Conservation (phyloP, 2,329 filamentous ascomycete species). For the Myotisia sp. region DNA sequence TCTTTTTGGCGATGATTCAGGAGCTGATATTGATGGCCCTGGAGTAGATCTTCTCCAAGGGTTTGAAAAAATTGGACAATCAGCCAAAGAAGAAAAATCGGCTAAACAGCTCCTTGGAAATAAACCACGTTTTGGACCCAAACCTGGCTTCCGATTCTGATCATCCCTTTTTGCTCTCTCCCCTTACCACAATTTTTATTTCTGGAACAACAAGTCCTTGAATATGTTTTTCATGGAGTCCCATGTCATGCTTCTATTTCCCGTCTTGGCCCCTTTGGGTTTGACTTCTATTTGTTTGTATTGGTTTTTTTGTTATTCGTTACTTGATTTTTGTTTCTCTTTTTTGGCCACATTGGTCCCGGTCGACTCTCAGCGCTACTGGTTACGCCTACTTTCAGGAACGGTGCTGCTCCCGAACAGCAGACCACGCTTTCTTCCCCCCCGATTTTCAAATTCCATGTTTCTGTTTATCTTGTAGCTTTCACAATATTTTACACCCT, state of each 20-base stretch:
- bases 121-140: conserved; percentile 18
- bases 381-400: too few relatives aligned
- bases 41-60: conserved; percentile 35
- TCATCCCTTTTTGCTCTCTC: conserved; percentile 1
- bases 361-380: too few relatives aligned
- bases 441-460: too few relatives aligned
- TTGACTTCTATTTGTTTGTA: not conserved
- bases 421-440: too few relatives aligned
- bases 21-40: conserved; percentile 30
- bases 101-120: conserved; percentile 19
- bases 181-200: not conserved
- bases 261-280: conserved; percentile 3
- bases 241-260: not conserved
- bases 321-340: conserved; percentile 6
- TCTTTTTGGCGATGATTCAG: conserved; percentile 30
- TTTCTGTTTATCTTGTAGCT: too few relatives aligned
- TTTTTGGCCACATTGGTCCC: not conserved
- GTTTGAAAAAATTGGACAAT: conserved; percentile 34
- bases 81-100: conserved; percentile 21
- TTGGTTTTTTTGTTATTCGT: not conserved
- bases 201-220: not conserved
- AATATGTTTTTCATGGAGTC: not conserved
- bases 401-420: too few relatives aligned
- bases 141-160: conserved; percentile 1
- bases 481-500: too few relatives aligned